phyloP scores from a whole-genome alignment of 1,284 basidiomycete species.

The Cutaneotrichosporon dermatis region DNA sequence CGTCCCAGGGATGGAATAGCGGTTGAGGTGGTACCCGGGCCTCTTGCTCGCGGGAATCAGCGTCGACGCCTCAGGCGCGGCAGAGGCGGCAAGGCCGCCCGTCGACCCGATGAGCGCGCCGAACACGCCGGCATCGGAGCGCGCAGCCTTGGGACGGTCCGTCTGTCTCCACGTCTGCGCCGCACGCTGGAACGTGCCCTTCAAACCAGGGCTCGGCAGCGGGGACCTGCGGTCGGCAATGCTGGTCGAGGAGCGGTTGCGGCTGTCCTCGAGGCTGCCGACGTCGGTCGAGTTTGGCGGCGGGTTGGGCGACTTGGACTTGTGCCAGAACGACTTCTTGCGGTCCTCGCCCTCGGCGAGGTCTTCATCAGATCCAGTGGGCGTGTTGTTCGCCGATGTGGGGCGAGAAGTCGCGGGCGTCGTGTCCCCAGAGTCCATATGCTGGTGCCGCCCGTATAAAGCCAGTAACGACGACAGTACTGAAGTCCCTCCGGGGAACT shows the following conservation, averaged over 20 bases:
- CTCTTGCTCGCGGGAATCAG: constrained; percentile 64
- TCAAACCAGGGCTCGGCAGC: constrained; percentile 11
- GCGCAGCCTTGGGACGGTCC: constrained; percentile 55
- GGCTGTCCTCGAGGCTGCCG: not conserved
- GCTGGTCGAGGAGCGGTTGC: constrained; percentile 2
- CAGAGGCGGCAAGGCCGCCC: constrained; percentile 59
- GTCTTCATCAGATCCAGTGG: constrained; percentile 13
- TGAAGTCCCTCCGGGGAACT: constrained; percentile 36
- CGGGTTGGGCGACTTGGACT: not conserved
- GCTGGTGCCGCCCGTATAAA: constrained; percentile 38
- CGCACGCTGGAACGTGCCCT: constrained; percentile 16
- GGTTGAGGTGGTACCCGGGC: constrained; percentile 63
- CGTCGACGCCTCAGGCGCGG: constrained; percentile 56
- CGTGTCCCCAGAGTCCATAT: constrained; percentile 1
- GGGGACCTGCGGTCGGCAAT: constrained; percentile 8
- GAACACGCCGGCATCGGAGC: constrained; percentile 63
- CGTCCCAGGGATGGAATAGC: constrained; percentile 49
- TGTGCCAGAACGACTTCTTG: constrained; percentile 10
- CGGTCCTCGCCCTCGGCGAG: constrained; percentile 12
- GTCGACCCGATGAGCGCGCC: constrained; percentile 69
- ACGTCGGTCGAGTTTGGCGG: not conserved
- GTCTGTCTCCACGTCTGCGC: constrained; percentile 21
- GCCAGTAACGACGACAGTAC: constrained; percentile 44
- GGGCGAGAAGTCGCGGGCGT: constrained; percentile 43
- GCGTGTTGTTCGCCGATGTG: constrained; percentile 17